These are phyloP conservation scores for Brassica nigra DNA, from an alignment of 345 rosid genomes.

Conservation along the genomic window DNA sequence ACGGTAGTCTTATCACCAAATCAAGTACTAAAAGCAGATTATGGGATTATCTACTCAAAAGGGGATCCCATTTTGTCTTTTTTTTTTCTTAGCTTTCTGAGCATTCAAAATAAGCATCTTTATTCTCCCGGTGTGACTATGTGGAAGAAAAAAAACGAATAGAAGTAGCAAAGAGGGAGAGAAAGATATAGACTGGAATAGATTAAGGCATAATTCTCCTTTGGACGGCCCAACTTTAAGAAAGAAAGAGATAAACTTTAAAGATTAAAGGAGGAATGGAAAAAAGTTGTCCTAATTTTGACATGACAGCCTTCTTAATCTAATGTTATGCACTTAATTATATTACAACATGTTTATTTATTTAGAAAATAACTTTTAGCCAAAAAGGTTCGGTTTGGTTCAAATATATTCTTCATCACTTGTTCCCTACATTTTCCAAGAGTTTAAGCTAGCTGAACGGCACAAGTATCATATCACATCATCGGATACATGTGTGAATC, in stretches of 20 bases:
- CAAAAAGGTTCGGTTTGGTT: conserved; percentile 33
- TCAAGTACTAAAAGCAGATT: conserved; percentile 21
- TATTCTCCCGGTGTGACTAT: conserved; percentile 39
- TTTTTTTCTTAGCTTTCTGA: conserved; percentile 5
- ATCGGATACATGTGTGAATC: not conserved
- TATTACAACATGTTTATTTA: conserved; percentile 34
- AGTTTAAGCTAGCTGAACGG: not conserved
- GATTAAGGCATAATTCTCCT: conserved; percentile 39
- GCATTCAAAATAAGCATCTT: conserved; percentile 40
- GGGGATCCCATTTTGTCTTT: conserved; percentile 8
- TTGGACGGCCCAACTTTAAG: conserved; percentile 37
- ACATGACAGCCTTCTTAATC: conserved; percentile 43
- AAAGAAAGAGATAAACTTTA: conserved; percentile 40
- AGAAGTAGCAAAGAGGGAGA: conserved; percentile 30
- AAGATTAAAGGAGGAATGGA: conserved; percentile 39
- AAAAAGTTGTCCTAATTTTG: conserved; percentile 45
- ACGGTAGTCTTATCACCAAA: conserved; percentile 17
- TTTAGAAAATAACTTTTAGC: not conserved
- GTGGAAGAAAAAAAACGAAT: conserved; percentile 28
- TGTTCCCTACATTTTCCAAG: conserved; percentile 14
- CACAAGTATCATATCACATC: not conserved
- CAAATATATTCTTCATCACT: not conserved
- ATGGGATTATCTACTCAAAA: conserved; percentile 35
- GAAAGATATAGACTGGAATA: conserved; percentile 22
- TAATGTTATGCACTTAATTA: conserved; percentile 26